Base-by-base conservation (phyloP, 2,329 filamentous ascomycete genomes). In the Scedosporium minutisporum region DNA sequence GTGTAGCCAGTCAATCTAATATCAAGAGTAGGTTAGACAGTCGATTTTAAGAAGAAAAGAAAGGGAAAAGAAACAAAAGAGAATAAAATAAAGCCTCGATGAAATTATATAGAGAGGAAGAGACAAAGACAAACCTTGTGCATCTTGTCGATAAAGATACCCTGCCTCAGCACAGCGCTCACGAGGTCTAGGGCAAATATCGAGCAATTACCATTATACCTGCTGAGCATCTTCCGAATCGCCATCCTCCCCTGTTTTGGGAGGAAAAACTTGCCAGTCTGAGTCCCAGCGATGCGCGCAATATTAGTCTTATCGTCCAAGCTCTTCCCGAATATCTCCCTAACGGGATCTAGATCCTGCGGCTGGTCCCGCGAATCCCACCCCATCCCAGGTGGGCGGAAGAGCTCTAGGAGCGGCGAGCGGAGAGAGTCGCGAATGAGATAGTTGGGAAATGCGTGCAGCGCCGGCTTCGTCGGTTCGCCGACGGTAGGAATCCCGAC, bases 131-230 rank as follows among this genome's bases (percentile, higher is more conserved):
- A 57, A 64, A 74, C 73, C 64, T 82, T 79, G 66, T 83, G 80
- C 89, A 93, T 93, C 75, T 93, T 90, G 64, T 86, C 83, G 2
- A 85, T 75, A 67, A 90, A 90, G 57, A 81, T 76, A 18, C 84
- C 82, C 69, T 91, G 88, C 0, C 88, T 78, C 66, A 88, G 76
- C 2, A 89, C 84, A 0, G 87, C 87, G 1, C 85, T 84, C 4
- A 79, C 76, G 1, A 90, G 82, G 64, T 90, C 86, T 0, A 90
- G 76, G 0, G 83, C 82, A 65, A 90, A 89, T 0, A 78, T 76
- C 1, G 82, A 83, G n/a, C 75, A 77, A 69, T 90, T 90, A 23
- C 84, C 80, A 86, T 87, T 89, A 69, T 90, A 91, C 2, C 83
- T 77, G 23, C 80, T 80, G 85, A 91, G 88, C 84, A 89, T 88